Evolutionary conservation across 78 protist genomes (phyloP), one percentile per base, ranked within the genome.

Genomic region (Dictyostelium capitatum): DNA sequence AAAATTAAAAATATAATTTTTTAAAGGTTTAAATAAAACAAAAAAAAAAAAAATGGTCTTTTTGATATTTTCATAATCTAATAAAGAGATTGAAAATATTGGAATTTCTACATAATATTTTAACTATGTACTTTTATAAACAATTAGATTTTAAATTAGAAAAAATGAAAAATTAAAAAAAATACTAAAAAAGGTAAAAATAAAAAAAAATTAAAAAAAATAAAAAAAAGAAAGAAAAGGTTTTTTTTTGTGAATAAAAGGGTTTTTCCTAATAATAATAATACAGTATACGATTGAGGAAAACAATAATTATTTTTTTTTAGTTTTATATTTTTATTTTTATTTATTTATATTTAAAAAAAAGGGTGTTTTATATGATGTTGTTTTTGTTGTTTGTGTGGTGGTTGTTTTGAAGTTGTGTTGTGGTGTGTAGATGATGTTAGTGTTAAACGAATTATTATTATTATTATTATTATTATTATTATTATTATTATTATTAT

Each of bases 51-150:
- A n/a, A n/a, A n/a, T n/a, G n/a, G n/a, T n/a, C 15, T 51, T 51
- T 4, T 62, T 62, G 72, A 62, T 25, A n/a, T 62, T 62, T 62
- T 25, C 72, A 28, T 62, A n/a, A 17, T 59, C 32, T 59, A 51
- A 12, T 51, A 8, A 8, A 37, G 43, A 37, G 43, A 37, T 37
- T 37, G 43, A 37, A 14, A 9, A n/a, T 48, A 9, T 59, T 59
- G 70, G 23, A 19, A n/a, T 59, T 59, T 59, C 10, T 37, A 7
- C 25, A n/a, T 8, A 20, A 10, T 59, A 19, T 59, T 59, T 59
- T 6, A 74, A 48, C 47, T 47, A 74, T 47, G 7, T 74, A 23
- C 51, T 74, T 47, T 48, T 74, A 47, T 47, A 74, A 74, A 47
- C 20, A 20, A 47, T 37, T 47, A 23, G 46, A 20, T 47, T 47